Conservation (phyloP, 2,329 filamentous ascomycete genomes). For the Ascochyta viciae-villosae region DNA sequence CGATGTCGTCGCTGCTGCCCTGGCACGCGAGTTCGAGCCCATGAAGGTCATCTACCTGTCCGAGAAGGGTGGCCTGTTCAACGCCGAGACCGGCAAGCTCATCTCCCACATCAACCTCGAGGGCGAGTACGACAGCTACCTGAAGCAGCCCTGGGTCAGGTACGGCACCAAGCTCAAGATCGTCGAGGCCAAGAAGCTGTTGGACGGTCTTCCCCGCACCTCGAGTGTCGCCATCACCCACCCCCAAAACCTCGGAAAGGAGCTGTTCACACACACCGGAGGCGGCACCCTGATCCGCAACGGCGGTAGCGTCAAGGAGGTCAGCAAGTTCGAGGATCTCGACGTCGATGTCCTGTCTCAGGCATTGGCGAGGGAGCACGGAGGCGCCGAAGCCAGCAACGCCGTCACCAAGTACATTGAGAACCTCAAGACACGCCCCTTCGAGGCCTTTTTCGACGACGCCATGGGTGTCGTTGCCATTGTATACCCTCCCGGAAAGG, state of each 20-base stretch:
- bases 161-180: conserved; percentile 97
- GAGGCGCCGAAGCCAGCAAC: conserved; percentile 80
- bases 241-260: conserved; percentile 92
- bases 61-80: conserved; percentile 95
- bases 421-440: conserved; percentile 75
- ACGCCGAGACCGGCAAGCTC: conserved; percentile 91
- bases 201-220: conserved; percentile 85
- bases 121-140: conserved; percentile 91
- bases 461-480: conserved; percentile 91
- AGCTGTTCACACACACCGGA: conserved; percentile 94
- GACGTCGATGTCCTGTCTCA: conserved; percentile 80
- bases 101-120: conserved; percentile 98
- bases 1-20: conserved; percentile 92
- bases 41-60: conserved; percentile 98
- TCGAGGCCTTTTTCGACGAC: conserved; percentile 95
- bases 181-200: conserved; percentile 92
- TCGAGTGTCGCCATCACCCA: conserved; percentile 98
- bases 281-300: conserved; percentile 91
- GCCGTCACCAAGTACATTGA: conserved; percentile 89
- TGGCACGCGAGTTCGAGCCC: conserved; percentile 86
- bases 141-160: conserved; percentile 93
- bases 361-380: conserved; percentile 80
- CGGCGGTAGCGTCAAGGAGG: conserved; percentile 85
- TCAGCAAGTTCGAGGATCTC: conserved; percentile 75
- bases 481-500: conserved; percentile 75